Conservation (phyloP, 176 grass and related monocot species). For the Avena insularis region DNA sequence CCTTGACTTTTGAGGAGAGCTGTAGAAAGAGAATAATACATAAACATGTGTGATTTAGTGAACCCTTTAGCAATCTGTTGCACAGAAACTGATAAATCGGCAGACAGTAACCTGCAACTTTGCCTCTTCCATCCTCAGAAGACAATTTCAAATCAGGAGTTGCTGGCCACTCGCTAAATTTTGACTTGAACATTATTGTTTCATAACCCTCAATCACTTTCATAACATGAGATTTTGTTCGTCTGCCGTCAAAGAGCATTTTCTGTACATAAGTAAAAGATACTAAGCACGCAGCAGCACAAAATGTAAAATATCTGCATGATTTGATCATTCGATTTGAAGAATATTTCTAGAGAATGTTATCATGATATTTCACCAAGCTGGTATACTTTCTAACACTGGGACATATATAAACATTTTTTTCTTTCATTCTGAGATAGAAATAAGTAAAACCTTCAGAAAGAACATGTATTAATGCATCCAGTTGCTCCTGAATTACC, state of each 20-base stretch:
- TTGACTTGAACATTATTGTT: conserved; percentile 84
- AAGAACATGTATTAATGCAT: not conserved
- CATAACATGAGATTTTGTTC: conserved; percentile 66
- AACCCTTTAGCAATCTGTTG: conserved; percentile 4
- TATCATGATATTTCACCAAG: conserved; percentile 8
- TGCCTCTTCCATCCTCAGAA: conserved; percentile 92
- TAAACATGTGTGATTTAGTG: not conserved
- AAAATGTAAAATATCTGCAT: conserved; percentile 19
- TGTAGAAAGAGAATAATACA: conserved; percentile 44
- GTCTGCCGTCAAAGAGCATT: conserved; percentile 63
- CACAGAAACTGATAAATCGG: conserved; percentile 28
- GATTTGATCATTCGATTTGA: not conserved
- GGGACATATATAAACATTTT: not conserved
- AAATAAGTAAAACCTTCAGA: conserved; percentile 12
- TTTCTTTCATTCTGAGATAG: not conserved
- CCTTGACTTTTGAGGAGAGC: conserved; percentile 96
- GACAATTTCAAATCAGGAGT: conserved; percentile 83
- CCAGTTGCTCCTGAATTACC: conserved; percentile 46
- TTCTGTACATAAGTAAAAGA: conserved; percentile 60
- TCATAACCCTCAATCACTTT: conserved; percentile 94
- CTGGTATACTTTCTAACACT: not conserved
- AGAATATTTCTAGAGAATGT: not conserved
- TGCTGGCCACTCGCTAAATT: conserved; percentile 84
- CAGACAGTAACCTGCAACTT: conserved; percentile 84
- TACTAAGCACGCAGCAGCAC: not conserved